Conservation (phyloP, 495 filamentous ascomycete species). For the Xeromyces bisporus region DNA sequence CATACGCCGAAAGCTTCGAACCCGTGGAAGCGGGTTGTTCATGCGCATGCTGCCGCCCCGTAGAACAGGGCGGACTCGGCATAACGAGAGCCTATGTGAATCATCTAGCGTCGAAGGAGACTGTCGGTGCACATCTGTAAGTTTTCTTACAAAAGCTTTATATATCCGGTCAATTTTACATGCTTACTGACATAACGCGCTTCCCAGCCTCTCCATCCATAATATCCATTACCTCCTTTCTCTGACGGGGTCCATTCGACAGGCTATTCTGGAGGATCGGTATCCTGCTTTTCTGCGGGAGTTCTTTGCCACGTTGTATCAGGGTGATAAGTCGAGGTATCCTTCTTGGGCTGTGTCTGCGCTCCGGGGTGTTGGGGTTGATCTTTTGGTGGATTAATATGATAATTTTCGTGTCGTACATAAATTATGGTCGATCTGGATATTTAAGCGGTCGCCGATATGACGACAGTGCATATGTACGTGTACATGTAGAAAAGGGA, state of each 20-base stretch:
- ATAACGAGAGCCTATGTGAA: constrained; percentile 81
- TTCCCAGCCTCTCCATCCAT: constrained; percentile 63
- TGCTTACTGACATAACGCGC: no score
- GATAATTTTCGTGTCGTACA: no score
- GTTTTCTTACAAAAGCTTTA: no score
- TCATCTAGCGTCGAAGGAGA: constrained; percentile 86
- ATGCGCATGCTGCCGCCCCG: constrained; percentile 59
- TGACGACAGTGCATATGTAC: no score
- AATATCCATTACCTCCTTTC: constrained; percentile 82
- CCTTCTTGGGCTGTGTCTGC: constrained; percentile 77
- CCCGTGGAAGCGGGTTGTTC: constrained; percentile 69
- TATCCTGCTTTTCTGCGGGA: constrained; percentile 63
- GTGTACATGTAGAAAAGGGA: no score
- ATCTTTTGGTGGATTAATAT: constrained; percentile 52
- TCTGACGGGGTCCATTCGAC: constrained; percentile 56
- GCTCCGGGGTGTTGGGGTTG: constrained; percentile 67
- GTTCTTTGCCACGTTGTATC: constrained; percentile 61
- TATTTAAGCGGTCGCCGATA: no score
- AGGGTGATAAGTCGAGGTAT: constrained; percentile 45
- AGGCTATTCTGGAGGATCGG: constrained; percentile 66
- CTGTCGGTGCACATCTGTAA: constrained; percentile 77
- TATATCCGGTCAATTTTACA: no score
- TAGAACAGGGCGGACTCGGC: constrained; percentile 54
- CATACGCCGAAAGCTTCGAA: constrained; percentile 59
- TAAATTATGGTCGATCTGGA: no score